Evolutionary conservation across 2,329 filamentous ascomycete genomes (phyloP).

Genomic region (Cladophialophora psammophila): DNA sequence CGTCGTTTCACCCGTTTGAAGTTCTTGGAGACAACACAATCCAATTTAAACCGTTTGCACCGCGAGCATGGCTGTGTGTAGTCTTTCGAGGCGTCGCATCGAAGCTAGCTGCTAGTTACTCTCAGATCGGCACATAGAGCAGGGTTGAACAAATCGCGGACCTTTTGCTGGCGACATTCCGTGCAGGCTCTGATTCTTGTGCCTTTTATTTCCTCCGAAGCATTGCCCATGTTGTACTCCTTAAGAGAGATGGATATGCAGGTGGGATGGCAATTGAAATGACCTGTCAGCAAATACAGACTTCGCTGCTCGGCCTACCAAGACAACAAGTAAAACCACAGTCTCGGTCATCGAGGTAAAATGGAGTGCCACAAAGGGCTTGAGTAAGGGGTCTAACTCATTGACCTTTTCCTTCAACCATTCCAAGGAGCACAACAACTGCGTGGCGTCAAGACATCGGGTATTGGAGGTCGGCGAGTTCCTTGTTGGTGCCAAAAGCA

Average conservation of each 20-base stretch:
- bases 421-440: not conserved
- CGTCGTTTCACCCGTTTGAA: constrained; percentile 27
- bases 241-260: too few species aligned
- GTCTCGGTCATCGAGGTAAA: not conserved
- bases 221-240: constrained; percentile 13
- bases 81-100: constrained; percentile 27
- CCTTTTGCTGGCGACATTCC: constrained; percentile 73
- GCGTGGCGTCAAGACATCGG: not conserved
- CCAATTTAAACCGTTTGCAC: constrained; percentile 21
- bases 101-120: constrained; percentile 19
- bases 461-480: not conserved
- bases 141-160: constrained; percentile 41
- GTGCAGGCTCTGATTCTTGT: constrained; percentile 61
- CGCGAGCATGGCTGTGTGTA: constrained; percentile 29
- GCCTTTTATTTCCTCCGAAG: constrained; percentile 18
- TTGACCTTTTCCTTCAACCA: not conserved
- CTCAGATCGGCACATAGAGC: not conserved
- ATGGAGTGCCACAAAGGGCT: not conserved
- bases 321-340: not conserved
- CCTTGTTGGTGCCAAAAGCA: not conserved
- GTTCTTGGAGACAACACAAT: constrained; percentile 25
- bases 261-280: not conserved
- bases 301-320: not conserved
- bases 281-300: not conserved
- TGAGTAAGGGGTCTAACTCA: not conserved